Conservation (phyloP, 192 early-diverging fungal genomes). For the Phycomyces blakesleeanus region DNA sequence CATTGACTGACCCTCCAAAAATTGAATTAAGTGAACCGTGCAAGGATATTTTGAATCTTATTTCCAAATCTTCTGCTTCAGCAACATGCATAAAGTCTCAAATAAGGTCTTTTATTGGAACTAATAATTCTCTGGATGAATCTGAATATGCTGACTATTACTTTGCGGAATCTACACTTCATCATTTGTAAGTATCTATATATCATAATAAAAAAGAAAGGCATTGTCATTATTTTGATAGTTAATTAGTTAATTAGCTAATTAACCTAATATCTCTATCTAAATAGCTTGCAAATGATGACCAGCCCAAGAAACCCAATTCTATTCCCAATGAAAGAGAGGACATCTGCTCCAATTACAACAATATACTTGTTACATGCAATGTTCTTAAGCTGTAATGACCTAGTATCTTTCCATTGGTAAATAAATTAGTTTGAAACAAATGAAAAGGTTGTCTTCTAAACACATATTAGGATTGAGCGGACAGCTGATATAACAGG, state of each 20-base stretch:
- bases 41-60: too few species aligned
- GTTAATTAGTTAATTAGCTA: neutral
- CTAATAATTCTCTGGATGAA: too few species aligned
- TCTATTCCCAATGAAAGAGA: neutral
- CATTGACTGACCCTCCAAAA: too few species aligned
- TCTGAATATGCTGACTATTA: too few species aligned
- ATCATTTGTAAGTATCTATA: neutral
- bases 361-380: neutral
- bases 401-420: constrained; percentile 8
- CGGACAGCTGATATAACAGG: neutral
- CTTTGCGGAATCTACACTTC: neutral
- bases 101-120: too few species aligned
- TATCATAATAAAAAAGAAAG: neutral
- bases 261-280: too few species aligned
- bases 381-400: neutral
- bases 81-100: too few species aligned
- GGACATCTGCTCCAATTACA: constrained; percentile 2
- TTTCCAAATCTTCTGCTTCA: too few species aligned
- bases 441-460: too few species aligned
- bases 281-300: constrained; percentile 8
- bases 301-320: neutral
- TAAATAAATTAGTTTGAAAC: constrained; percentile 4
- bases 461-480: constrained; percentile 3
- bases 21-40: too few species aligned
- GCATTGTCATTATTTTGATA: too few species aligned